Base-by-base conservation (phyloP, 352 stramenopile genomes). In the Blastocystis sp. region DNA sequence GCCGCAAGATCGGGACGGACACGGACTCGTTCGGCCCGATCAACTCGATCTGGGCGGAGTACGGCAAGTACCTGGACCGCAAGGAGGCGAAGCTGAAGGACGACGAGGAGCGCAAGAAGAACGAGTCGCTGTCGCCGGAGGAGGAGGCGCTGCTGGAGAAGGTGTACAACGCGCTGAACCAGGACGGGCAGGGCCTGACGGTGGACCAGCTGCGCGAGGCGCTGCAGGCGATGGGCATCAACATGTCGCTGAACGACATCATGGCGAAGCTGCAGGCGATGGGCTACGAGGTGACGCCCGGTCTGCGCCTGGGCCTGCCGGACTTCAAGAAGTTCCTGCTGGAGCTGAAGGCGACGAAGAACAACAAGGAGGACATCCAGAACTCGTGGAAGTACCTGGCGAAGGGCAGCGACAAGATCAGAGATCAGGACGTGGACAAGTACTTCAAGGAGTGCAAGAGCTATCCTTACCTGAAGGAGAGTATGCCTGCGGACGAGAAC, bases 91-190 rank as follows among this genome's bases (percentile, higher is more conserved):
- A 81, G 71, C 45, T 81, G 59, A 21, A 52, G 52, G 71, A 81
- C 52, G 71, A 81, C 71, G 71, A 81, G 59, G 71, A 81, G n/a
- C 71, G 71, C 71, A 81, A 81, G 71, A 81, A 81, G 71, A 59
- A 45, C 28, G 71, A 81, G 71, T 81, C 71, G 71, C 59, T 81
- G 40, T 43, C 48, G 7, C 71, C 71, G 1, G 71, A 81, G n/a
- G 71, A 81, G 71, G 71, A 81, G 71, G 38, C 43, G n/a, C 41
- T 81, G 0, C 19, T 67, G 52, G 71, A 81, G 71, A 48, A 41
- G 1, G 71, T 64, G 52, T 81, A 64, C 71, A 81, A 81, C 28
- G 52, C 71, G 52, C 71, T 81, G n/a, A 81, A 81, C 59, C 62
- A 48, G n/a, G 71, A 81, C 71, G 71, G 71, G 34, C 19, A 23